These are phyloP conservation scores for Cornus florida DNA, from an alignment of 148 eudicot species.

Conservation along the genomic window DNA sequence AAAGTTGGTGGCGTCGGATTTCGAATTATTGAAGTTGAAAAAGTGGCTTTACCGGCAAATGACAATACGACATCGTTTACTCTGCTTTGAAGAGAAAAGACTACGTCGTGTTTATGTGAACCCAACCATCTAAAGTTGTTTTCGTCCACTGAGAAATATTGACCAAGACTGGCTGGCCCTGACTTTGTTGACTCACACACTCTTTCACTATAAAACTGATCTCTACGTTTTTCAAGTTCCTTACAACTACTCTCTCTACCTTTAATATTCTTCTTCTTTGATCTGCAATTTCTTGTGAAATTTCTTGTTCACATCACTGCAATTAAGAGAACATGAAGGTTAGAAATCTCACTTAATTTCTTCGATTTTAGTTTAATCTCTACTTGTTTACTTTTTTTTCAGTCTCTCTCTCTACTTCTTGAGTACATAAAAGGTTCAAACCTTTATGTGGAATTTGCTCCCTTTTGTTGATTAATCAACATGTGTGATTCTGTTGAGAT, in stretches of 20 bases:
- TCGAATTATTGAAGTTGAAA: too few relatives aligned
- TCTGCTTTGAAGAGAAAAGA: too few relatives aligned
- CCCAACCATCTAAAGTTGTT: too few relatives aligned
- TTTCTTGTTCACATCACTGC: not conserved
- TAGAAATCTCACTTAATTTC: not conserved
- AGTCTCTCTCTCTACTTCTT: not conserved
- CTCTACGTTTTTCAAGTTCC: not conserved
- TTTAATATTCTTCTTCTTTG: not conserved
- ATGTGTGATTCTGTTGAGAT: not conserved
- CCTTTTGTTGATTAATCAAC: not conserved
- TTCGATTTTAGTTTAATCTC: not conserved
- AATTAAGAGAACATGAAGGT: not conserved
- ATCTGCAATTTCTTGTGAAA: not conserved
- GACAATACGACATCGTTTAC: too few relatives aligned
- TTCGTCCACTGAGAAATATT: not conserved
- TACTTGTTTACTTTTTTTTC: not conserved
- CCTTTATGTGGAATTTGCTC: not conserved
- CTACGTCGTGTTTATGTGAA: too few relatives aligned
- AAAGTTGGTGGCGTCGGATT: too few relatives aligned
- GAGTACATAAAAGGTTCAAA: too few relatives aligned
- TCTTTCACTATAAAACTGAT: too few relatives aligned
- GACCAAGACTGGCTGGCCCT: not conserved
- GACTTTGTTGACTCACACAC: not conserved
- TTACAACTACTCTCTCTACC: not conserved
- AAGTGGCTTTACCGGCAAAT: too few relatives aligned